Base-by-base conservation (phyloP, 306 rosid genomes). In the Canavalia gladiata region DNA sequence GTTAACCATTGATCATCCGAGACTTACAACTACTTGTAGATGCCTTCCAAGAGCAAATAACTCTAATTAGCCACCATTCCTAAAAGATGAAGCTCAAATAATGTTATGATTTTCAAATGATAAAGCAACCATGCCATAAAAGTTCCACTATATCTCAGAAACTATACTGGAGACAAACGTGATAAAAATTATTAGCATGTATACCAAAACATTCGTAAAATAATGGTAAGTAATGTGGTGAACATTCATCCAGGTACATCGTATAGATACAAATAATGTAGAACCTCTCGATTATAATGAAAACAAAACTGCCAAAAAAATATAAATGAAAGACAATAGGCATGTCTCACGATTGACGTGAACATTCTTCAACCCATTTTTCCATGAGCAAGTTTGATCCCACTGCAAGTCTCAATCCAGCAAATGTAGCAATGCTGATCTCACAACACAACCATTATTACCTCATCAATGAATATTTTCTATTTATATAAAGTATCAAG, bases 401-500 rank as follows among this genome's bases (percentile, higher is more conserved):
- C 30, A 65, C 66, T 18, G 29, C 58, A 73, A 49, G 7, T 69
- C 58, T 83, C 82, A 74, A 82, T 25, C 56, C 55, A 73, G 25
- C 51, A 86, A 70, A 70, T 55, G 55, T 51, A 66, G 68, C 63
- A 64, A 37, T 11, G 73, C 86, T 9, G 59, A 72, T 62, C 47
- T 78, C 79, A 55, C 47, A 69, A 74, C 1, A 6, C 72, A 74
- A 82, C 78, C 81, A 75, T 71, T 58, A 76, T 71, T 57, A 46
- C 54, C 81, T 57, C 81, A 69, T 60, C 62, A 82, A 70, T 54
- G 75, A 78, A 86, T 69, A 7, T 68, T 52, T 58, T 55, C 43
- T 33, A 62, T 37, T 8, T 28, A 45, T 68, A 73, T 45, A 51
- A 58, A 57, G 54, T 77, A 74, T 68, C 79, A 86, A 74, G 62